These are phyloP conservation scores for Mikania micrantha DNA, from an alignment of 129 eudicot genomes.

Conservation along the genomic window DNA sequence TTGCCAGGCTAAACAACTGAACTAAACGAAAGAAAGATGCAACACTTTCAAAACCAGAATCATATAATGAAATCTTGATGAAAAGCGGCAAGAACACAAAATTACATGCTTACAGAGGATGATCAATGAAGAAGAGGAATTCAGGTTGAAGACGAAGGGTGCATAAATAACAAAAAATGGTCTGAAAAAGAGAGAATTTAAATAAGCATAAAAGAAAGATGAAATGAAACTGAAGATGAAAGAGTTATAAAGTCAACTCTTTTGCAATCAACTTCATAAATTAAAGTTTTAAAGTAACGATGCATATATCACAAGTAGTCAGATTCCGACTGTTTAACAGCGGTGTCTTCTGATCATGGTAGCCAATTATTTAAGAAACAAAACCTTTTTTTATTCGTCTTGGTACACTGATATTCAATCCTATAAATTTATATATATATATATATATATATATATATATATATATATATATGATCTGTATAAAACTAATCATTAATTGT, in stretches of 20 bases:
- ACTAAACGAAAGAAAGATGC: slow-evolving; percentile 7
- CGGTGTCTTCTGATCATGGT: neutral
- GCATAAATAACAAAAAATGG: slow-evolving; percentile 6
- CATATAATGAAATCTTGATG: neutral
- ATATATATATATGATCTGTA: too few species aligned
- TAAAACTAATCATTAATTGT: too few species aligned
- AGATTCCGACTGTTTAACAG: slow-evolving; percentile 20
- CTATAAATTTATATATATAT: too few species aligned
- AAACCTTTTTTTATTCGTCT: neutral
- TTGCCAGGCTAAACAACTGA: slow-evolving; percentile 28
- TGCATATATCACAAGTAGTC: slow-evolving; percentile 12
- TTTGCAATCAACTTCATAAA: slow-evolving; percentile 22
- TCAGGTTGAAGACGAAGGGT: slow-evolving; percentile 7
- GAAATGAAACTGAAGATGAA: too few species aligned
- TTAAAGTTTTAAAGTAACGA: slow-evolving; percentile 9
- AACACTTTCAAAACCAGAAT: neutral
- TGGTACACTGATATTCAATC: too few species aligned
- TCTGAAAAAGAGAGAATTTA: neutral
- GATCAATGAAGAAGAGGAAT: slow-evolving; percentile 12
- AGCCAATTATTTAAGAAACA: neutral
- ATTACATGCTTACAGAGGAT: slow-evolving; percentile 14
- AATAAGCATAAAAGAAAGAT: too few species aligned
- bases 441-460: too few species aligned
- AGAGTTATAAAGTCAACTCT: slow-evolving; percentile 20
- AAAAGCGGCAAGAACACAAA: neutral